Base-by-base conservation (phyloP, 176 grass and related monocot species). In the Paspalum notatum region DNA sequence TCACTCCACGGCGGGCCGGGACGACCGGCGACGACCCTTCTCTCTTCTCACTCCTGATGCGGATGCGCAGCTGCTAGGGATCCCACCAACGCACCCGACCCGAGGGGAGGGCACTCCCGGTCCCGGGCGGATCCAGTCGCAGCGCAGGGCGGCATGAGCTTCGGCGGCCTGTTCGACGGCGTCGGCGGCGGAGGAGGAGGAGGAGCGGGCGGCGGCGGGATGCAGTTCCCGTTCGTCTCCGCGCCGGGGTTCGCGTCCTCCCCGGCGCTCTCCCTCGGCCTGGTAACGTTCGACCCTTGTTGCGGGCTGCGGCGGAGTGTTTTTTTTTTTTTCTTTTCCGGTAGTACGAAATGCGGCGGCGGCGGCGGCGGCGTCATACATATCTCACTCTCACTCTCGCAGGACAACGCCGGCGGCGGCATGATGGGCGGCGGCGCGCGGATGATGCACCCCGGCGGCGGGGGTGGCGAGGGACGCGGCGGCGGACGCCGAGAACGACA, bases 231-330 rank as follows among this genome's bases (percentile, higher is more conserved):
- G 1, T 86, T 79, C n/a, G n/a, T n/a, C 72, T 57, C 77, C 22
- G 74, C 47, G n/a, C n/a, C n/a, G 24, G 91, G 77, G 47, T 94
- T 90, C 85, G 80, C 72, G 4, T 94, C 94, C 50, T 92, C 92
- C 27, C 87, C 92, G 25, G 95, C 66, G 1, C 95, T 95, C 75
- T 98, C 95, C 47, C 92, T 98, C 48, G 90, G 86, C 6, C 82
- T 95, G 86, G 95, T 98, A 87, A 32, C n/a, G n/a, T n/a, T n/a
- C n/a, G n/a, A n/a, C n/a, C n/a, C n/a, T n/a, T n/a, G n/a, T n/a
- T n/a, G n/a, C n/a, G n/a, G n/a, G n/a, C n/a, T n/a, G n/a, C n/a
- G n/a, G n/a, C n/a, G n/a, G n/a, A n/a, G n/a, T n/a, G n/a, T n/a
- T n/a, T n/a, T n/a, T n/a, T n/a, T n/a, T 32, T 32, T 32, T 32